Evolutionary conservation across 2,329 filamentous ascomycete genomes (phyloP), one percentile per base, ranked within the genome.

Genomic region (Aureobasidium sp.): DNA sequence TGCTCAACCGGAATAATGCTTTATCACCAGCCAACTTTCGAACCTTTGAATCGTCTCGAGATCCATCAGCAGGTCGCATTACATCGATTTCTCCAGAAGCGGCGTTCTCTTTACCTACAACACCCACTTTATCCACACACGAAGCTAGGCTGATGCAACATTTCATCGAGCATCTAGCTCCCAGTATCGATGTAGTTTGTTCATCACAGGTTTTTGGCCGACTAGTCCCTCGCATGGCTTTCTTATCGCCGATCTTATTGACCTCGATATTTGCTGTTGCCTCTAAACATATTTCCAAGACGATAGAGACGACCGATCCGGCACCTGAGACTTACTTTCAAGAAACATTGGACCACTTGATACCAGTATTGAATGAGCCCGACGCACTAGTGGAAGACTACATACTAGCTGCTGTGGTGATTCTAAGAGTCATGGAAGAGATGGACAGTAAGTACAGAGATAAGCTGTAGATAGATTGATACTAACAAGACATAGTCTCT

Each of bases 211-310:
- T 82, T 62, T 86, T 86, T 65, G 78, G 81, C 58, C 74, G 77
- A 0, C 72, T 81, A 5, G 82, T 86, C 0, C 83, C 83, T 0
- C 75, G 79, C 60, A 74, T 80, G 27, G 81, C 83, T 3, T 77
- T 76, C 11, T 75, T 71, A 1, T 83, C 78, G 59, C 79, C 78
- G 0, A 78, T 81, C 2, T 73, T 86, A 5, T 73, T 84, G 13
- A 83, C 84, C 58, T 81, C 83, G 29, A 83, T 85, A 32, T 77
- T 83, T 49, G 82, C 83, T 1, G 73, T 84, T 4, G 78, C 83
- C 0, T 79, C 82, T 2, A 75, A 81, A 37, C 83, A 85, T 66
- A 69, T 84, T 39, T 81, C 78, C 50, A 75, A 81, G 44, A 58
- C 36, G 77, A 34, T 37, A 29, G 49, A 6, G 27, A 36, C 16